phyloP scores from a whole-genome alignment of 805 yeast genomes.

The Candida nonsorbophila region DNA sequence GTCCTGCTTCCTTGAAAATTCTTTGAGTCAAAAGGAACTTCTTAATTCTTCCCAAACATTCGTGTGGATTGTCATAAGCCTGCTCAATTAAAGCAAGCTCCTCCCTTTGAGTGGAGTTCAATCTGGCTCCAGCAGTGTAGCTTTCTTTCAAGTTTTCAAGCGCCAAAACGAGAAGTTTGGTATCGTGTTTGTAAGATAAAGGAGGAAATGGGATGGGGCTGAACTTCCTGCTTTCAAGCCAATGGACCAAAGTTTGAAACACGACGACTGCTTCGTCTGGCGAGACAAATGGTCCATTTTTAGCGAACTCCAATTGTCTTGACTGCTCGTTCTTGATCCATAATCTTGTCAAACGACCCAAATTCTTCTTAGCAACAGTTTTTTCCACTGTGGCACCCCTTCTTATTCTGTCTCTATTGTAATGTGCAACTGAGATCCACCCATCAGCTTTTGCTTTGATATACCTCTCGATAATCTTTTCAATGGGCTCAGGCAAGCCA shows the following conservation, averaged over 20 bases:
- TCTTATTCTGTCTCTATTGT: conserved; percentile 82
- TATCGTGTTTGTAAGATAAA: conserved; percentile 84
- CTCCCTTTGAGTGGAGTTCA: conserved; percentile 85
- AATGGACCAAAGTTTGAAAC: conserved; percentile 81
- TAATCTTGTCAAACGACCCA: conserved; percentile 84
- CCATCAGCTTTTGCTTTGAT: conserved; percentile 95
- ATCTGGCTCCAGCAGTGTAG: conserved; percentile 59
- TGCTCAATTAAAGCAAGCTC: conserved; percentile 91
- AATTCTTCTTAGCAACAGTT: conserved; percentile 86
- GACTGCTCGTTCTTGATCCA: conserved; percentile 94
- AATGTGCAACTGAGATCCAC: conserved; percentile 91
- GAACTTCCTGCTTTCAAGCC: conserved; percentile 83
- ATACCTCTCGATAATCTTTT: conserved; percentile 79
- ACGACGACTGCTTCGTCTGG: conserved; percentile 87
- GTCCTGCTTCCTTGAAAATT: conserved; percentile 81
- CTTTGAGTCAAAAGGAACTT: conserved; percentile 79
- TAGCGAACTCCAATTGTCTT: conserved; percentile 71
- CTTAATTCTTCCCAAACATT: conserved; percentile 79
- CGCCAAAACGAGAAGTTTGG: conserved; percentile 83
- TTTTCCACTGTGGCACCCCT: conserved; percentile 93
- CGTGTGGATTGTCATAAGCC: conserved; percentile 96
- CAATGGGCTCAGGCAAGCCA: conserved; percentile 89
- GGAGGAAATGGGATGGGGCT: conserved; percentile 94
- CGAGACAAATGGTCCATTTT: conserved; percentile 80
- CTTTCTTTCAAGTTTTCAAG: conserved; percentile 82